phyloP scores from a whole-genome alignment of 2,329 filamentous ascomycete species.

The Aspergillus tamarii region DNA sequence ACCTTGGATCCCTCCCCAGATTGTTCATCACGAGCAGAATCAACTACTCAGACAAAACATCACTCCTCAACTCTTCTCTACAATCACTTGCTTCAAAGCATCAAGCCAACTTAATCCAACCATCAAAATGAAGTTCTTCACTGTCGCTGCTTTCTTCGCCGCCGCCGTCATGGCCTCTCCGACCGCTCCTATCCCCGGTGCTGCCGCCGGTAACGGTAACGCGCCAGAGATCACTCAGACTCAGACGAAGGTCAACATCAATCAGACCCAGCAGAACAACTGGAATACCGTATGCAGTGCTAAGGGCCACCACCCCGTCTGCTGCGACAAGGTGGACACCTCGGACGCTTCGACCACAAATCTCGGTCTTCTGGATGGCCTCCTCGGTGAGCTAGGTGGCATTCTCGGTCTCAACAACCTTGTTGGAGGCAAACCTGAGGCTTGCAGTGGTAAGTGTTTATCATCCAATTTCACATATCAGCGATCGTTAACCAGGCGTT shows the following conservation, averaged over 20 bases:
- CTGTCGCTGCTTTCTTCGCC: conserved; percentile 27
- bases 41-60: conserved; percentile 6
- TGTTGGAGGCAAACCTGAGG: not conserved
- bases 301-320: not conserved
- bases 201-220: not conserved
- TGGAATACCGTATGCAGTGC: not conserved
- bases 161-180: conserved; percentile 25
- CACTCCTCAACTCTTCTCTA: conserved; percentile 4
- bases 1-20: conserved; percentile 4
- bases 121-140: conserved; percentile 34
- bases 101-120: conserved; percentile 5
- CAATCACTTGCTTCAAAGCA: not conserved
- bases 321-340: not conserved
- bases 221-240: not conserved
- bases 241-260: too few species aligned
- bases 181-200: not conserved
- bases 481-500: not conserved
- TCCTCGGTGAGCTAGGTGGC: not conserved
- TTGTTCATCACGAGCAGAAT: conserved; percentile 12
- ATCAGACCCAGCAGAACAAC: not conserved
- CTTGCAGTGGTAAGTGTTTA: not conserved
- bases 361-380: not conserved
- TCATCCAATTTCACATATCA: not conserved
- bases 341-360: not conserved
- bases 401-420: not conserved